Evolutionary conservation across 257 asterid species (phyloP).

Genomic region (Scutellaria minor): DNA sequence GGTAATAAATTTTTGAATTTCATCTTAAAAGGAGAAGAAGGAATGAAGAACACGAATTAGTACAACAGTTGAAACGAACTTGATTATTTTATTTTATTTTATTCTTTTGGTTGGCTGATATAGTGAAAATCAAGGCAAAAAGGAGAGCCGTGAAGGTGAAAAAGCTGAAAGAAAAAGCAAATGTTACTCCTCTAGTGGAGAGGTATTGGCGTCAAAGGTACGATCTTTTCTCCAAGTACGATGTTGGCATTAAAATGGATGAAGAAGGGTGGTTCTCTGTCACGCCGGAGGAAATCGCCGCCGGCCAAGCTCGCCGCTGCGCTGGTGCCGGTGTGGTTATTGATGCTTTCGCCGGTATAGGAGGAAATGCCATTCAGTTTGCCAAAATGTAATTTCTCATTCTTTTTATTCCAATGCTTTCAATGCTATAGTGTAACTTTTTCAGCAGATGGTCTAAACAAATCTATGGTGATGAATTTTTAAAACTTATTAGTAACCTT

Average conservation of each 20-base stretch:
- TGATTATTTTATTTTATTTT: neutral
- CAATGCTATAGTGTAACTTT: too few relatives aligned
- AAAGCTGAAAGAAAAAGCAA: conserved; percentile 40
- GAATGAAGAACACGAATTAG: too few relatives aligned
- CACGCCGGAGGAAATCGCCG: conserved; percentile 88
- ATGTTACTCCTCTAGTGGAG: conserved; percentile 63
- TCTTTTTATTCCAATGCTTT: neutral
- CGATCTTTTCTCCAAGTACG: conserved; percentile 74
- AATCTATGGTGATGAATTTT: too few relatives aligned
- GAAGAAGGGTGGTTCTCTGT: conserved; percentile 99
- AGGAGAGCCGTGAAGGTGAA: conserved; percentile 34
- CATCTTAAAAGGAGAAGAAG: too few relatives aligned
- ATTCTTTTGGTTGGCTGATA: conserved; percentile 6
- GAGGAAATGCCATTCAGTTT: conserved; percentile 90
- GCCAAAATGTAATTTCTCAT: conserved; percentile 55
- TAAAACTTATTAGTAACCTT: too few relatives aligned
- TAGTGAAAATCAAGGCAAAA: conserved; percentile 49
- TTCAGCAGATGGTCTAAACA: too few relatives aligned
- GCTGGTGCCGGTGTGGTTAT: conserved; percentile 65
- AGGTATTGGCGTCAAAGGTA: conserved; percentile 87
- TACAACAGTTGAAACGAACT: neutral
- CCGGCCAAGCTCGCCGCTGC: conserved; percentile 71
- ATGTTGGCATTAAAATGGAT: conserved; percentile 72
- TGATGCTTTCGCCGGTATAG: conserved; percentile 84
- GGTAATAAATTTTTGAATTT: too few relatives aligned